Evolutionary conservation across 371 early-diverging fungal species (phyloP), one percentile per base, ranked within the genome.

Genomic region (Mucor lusitanicus): DNA sequence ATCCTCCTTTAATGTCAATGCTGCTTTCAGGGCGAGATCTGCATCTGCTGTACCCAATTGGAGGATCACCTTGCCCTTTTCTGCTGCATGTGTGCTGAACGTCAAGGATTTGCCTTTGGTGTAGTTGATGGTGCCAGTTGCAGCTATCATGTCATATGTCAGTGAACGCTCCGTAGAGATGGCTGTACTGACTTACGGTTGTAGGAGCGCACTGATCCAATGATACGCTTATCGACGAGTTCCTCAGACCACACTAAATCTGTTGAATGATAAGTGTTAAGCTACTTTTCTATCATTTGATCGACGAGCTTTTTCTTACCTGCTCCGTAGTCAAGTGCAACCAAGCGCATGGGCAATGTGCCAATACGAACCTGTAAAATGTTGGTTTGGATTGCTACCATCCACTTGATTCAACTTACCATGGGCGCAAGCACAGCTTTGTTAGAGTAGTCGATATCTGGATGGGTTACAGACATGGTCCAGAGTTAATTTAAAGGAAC

Each of bases 191-290:
- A 67, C 59, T 75, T 82, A 90, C 91, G 80, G 69, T 96, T 92
- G 30, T 87, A 85, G 39, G 86, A 71, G 53, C 98, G 86, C 37
- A 82, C 80, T n/a, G 91, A 87, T n/a, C 89, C 91, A 35, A 92
- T 88, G 28, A 98, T 90, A 57, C 91, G 82, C 67, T 90, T 92
- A 81, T 96, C 99, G 15, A 98, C 88, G 12, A 94, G 87, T 75
- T 98, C 99, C 30, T 95, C 94, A 5, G 91, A 84, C 87, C 94
- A 98, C 17, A 97, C 97, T 33, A 96, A 73, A 77, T 97, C 96
- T 91, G 63, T 42, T 33, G 8, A 30, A 37, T 39, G 37, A 3
- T 39, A 6, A 50, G 33, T 54, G 19, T 21, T n/a, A n/a, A n/a
- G n/a, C n/a, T n/a, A n/a, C n/a, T n/a, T n/a, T n/a, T n/a, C n/a